Percentiles rank a stretch among this genome's conserved stretches.
These are phyloP conservation scores for Kwoniella mangroviensis DNA, from an alignment of 768 basidiomycete species.

Conservation along the genomic window DNA sequence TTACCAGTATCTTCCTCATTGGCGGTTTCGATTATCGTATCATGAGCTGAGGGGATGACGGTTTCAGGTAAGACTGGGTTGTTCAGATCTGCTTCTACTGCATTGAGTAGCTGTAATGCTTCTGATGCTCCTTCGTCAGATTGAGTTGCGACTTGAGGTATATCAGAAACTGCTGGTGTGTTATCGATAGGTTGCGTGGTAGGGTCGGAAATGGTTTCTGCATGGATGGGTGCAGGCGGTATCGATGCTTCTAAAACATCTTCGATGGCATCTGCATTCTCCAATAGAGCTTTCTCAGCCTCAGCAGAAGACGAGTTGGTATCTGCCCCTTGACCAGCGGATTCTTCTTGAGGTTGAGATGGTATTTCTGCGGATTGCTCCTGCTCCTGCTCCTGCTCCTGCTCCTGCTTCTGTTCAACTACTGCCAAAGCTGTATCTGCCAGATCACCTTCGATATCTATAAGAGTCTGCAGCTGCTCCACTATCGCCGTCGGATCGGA, in stretches of 20 bases:
- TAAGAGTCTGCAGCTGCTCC: conserved; percentile 42
- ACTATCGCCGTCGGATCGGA: conserved; percentile 31
- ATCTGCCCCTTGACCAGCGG: not conserved
- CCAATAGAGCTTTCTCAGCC: conserved; percentile 29
- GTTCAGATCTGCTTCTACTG: conserved; percentile 32
- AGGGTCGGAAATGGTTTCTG: not conserved
- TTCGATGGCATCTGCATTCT: conserved; percentile 40
- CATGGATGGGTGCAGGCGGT: conserved; percentile 33
- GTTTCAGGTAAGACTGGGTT: conserved; percentile 33
- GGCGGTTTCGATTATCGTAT: conserved; percentile 19
- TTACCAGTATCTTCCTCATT: conserved; percentile 24
- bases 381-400: not conserved
- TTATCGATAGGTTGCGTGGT: conserved; percentile 6
- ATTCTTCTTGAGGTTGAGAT: conserved; percentile 1
- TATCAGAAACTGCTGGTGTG: not conserved
- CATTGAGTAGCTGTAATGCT: conserved; percentile 15
- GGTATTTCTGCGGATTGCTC: not conserved
- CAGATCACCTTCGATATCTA: conserved; percentile 48
- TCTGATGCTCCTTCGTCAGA: conserved; percentile 22
- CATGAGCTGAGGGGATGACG: conserved; percentile 23
- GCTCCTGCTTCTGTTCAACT: conserved; percentile 15
- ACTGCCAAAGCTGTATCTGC: conserved; percentile 46
- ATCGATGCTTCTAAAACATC: conserved; percentile 41
- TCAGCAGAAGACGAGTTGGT: conserved; percentile 4
- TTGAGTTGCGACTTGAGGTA: not conserved